Conservation (phyloP, 139 green algal genomes). For the Eudorina sp. region DNA sequence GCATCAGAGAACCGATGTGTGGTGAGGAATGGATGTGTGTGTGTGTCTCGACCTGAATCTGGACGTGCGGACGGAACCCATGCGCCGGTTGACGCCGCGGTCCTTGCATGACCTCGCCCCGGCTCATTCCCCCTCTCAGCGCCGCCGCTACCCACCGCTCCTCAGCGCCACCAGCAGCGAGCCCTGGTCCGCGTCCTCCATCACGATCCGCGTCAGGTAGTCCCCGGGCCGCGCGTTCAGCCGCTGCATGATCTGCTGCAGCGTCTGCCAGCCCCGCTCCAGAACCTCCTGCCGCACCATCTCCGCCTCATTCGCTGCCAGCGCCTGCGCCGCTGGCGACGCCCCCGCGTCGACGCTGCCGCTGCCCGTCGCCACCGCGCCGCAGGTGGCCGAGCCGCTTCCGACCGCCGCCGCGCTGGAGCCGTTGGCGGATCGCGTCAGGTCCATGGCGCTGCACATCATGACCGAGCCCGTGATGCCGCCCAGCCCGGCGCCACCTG, state of each 20-base stretch:
- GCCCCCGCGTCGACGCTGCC: neutral
- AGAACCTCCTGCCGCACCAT: conserved; percentile 3
- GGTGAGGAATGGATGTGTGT: no score
- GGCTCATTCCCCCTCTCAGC: neutral
- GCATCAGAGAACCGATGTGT: no score
- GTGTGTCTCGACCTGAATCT: no score
- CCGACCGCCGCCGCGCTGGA: neutral
- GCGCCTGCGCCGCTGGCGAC: neutral
- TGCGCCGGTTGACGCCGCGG: no score
- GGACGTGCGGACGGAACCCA: no score
- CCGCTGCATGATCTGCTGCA: conserved; percentile 32
- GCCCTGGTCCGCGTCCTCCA: conserved; percentile 39
- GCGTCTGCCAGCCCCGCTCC: conserved; percentile 21
- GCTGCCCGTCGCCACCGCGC: neutral
- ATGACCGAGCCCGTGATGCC: neutral
- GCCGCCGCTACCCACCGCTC: neutral
- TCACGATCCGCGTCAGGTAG: conserved; percentile 34
- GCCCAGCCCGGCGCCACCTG: neutral
- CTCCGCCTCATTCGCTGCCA: neutral
- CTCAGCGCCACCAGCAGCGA: neutral
- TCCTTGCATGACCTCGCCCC: no score
- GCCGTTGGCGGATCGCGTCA: neutral
- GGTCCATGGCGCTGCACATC: neutral
- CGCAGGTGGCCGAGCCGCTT: neutral
- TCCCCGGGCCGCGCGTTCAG: conserved; percentile 11